phyloP scores from a whole-genome alignment of 225 moss, liverwort and hornwort species.

The Marchantia polymorpha region DNA sequence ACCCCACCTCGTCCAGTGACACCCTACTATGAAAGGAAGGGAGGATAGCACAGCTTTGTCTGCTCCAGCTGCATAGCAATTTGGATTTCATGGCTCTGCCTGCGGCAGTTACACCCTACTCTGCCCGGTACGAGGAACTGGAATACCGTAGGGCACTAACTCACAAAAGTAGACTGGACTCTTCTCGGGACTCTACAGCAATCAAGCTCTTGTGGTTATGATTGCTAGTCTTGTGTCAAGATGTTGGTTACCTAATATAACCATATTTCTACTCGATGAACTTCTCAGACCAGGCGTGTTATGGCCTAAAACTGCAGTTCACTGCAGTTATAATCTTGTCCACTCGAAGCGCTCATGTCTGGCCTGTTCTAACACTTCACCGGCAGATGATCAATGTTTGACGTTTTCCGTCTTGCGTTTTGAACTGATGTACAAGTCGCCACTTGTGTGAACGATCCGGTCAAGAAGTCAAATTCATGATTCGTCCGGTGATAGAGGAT shows the following conservation, averaged over 20 bases:
- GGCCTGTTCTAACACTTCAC: neutral
- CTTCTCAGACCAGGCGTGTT: neutral
- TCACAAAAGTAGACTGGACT: neutral
- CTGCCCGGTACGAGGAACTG: neutral
- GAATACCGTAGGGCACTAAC: neutral
- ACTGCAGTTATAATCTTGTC: neutral
- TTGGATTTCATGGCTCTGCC: neutral
- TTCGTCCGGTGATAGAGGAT: too few relatives aligned
- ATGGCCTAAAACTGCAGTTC: neutral
- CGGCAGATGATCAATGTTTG: neutral
- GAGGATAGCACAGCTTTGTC: neutral
- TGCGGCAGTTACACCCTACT: neutral
- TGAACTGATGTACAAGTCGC: too few relatives aligned
- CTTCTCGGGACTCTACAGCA: neutral
- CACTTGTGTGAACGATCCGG: neutral
- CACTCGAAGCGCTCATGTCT: neutral
- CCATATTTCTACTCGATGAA: neutral
- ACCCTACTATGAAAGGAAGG: neutral
- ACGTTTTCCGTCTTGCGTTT: neutral
- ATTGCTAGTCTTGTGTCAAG: neutral
- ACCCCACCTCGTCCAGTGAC: neutral
- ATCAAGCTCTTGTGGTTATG: neutral
- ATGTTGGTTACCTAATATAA: neutral
- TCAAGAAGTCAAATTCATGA: neutral
- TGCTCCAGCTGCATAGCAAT: neutral